Base-by-base conservation (phyloP, 352 stramenopile species). In the Peronospora belbahrii region DNA sequence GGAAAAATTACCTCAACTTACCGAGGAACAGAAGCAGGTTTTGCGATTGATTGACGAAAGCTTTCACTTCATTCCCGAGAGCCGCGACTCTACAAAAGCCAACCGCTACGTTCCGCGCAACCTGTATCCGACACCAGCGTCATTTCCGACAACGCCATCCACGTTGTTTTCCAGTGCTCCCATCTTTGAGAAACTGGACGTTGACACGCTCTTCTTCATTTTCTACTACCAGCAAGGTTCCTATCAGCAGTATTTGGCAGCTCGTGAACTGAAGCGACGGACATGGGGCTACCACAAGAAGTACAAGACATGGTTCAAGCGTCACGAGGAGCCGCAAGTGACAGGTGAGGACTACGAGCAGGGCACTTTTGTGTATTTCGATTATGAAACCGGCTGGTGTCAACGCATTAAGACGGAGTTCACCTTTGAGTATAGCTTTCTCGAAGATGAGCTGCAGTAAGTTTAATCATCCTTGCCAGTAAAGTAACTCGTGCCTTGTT, bases 291-390 rank as follows among this genome's bases (percentile, higher is more conserved):
- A 98, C 72, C 96, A 99, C 79, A 99, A 98, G 62, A 98, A 99
- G 87, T 99, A 99, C 76, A 97, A 97, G 81, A 99, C 97, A 34
- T 99, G 97, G 97, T 99, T 99, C 67, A 97, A 99, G 76, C 87
- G 95, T 24, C 95, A 98, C 57, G 84, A 98, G 62, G 95, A 98
- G 67, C 93, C 94, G 9, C 78, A 95, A 56, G 67, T 96, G 10
- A 98, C 95, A 40, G 98, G 93, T 2, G 94, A 99, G 48, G 94
- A 98, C 56, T 99, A 98, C 74, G 97, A 99, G 69, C 93, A 99
- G 74, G 97, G 97, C 58, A 98, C 96, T 23, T 99, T 99, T 70
- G 90, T 99, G 10, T 99, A 99, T 75, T 99, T 99, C 75, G 97
- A 99, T 74, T 99, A 98, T 66, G 96, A 99, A 75, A 97, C 83